These are phyloP conservation scores for Oryza officinalis DNA, from an alignment of 176 grass and related monocot genomes.

Conservation along the genomic window DNA sequence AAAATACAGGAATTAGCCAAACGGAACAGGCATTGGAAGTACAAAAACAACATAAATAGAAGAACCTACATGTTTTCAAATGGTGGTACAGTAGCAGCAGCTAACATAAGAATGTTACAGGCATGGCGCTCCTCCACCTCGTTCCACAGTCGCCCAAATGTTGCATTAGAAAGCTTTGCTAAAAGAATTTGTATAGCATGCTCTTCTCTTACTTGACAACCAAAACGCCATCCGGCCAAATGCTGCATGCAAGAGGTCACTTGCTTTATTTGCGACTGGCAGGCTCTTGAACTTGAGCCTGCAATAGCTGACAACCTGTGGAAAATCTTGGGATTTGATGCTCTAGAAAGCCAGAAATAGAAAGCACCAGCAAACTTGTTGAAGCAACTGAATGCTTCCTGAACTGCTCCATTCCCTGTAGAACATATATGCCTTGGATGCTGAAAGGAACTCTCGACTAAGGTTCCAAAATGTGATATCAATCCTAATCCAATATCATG, in stretches of 20 bases:
- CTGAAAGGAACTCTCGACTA: conserved; percentile 66
- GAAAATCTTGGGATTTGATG: conserved; percentile 58
- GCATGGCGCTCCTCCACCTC: conserved; percentile 52
- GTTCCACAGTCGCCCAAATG: conserved; percentile 54
- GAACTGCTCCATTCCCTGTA: conserved; percentile 61
- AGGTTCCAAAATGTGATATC: conserved; percentile 57
- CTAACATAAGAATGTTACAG: conserved; percentile 71
- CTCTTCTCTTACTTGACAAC: conserved; percentile 53
- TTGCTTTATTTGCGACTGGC: conserved; percentile 62
- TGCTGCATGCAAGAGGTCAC: conserved; percentile 47
- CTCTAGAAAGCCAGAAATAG: conserved; percentile 74
- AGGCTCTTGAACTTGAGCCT: conserved; percentile 49
- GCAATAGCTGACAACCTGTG: conserved; percentile 45
- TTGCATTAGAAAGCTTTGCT: conserved; percentile 61
- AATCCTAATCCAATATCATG: conserved; percentile 57
- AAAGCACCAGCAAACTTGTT: conserved; percentile 80
- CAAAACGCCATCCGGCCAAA: conserved; percentile 47
- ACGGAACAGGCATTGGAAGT: not conserved
- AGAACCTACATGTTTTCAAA: conserved; percentile 77
- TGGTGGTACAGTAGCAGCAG: conserved; percentile 63
- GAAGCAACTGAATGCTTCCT: conserved; percentile 59
- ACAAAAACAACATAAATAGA: conserved; percentile 6
- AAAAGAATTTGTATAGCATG: conserved; percentile 57
- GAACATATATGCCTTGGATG: conserved; percentile 48
- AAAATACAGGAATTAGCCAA: not conserved